Percentiles rank a stretch among this genome's conserved stretches.
Conservation (phyloP, 1,284 basidiomycete species). For the Phaffia rhodozyma region DNA sequence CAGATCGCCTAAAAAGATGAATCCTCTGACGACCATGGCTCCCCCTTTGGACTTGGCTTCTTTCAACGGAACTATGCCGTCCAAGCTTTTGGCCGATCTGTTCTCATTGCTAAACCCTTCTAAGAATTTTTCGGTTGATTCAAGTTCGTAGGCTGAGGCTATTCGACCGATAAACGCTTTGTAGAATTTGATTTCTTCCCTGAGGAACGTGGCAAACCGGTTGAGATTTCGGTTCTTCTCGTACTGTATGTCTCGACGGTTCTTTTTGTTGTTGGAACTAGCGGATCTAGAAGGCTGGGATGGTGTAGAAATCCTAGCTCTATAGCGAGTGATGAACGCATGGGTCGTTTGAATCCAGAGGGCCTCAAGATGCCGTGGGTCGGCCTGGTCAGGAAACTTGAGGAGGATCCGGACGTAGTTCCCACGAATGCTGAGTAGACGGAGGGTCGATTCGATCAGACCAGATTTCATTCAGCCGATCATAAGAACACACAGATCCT, state of each 20-base stretch:
- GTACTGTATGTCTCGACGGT: conserved; percentile 41
- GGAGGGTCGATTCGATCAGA: conserved; percentile 18
- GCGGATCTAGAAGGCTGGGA: conserved; percentile 30
- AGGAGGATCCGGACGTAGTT: conserved; percentile 64
- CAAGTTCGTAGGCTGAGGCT: conserved; percentile 39
- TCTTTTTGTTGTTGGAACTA: conserved; percentile 39
- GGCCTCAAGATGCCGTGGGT: conserved; percentile 67
- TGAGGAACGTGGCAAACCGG: conserved; percentile 72
- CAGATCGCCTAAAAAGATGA: conserved; percentile 87
- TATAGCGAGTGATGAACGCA: conserved; percentile 69
- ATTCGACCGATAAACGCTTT: conserved; percentile 58
- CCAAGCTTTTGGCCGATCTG: conserved; percentile 10
- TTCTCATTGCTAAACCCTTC: conserved; percentile 46
- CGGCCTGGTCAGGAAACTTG: conserved; percentile 55
- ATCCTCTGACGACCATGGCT: conserved; percentile 66
- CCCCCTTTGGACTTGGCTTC: conserved; percentile 51
- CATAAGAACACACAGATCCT: neutral
- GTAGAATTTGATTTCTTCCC: conserved; percentile 81
- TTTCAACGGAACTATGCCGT: conserved; percentile 32
- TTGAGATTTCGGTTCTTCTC: conserved; percentile 77
- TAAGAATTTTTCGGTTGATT: no score
- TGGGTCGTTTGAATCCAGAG: conserved; percentile 91
- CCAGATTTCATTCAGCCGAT: neutral
- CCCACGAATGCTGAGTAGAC: conserved; percentile 51
- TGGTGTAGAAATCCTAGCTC: conserved; percentile 50